Evolutionary conservation across 805 yeast species (phyloP).

Genomic region (Saturnispora serradocipensis): DNA sequence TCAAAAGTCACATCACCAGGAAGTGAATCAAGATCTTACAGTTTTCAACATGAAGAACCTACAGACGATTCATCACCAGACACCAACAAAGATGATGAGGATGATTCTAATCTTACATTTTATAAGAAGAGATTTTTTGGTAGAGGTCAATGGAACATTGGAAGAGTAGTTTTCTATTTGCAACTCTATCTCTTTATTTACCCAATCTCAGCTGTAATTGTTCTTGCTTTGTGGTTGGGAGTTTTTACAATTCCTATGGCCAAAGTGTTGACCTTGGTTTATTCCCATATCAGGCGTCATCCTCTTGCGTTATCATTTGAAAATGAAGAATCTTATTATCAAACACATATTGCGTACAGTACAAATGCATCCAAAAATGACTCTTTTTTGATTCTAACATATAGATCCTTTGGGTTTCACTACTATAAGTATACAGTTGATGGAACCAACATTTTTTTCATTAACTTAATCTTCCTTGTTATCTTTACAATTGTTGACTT

Average conservation of each 20-base stretch:
- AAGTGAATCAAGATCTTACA: constrained; percentile 5
- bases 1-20: background rate
- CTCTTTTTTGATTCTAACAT: constrained; percentile 74
- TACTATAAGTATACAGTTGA: constrained; percentile 94
- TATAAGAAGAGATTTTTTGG: constrained; percentile 59
- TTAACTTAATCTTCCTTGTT: constrained; percentile 74
- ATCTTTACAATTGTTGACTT: constrained; percentile 75
- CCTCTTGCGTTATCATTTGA: constrained; percentile 83
- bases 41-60: background rate
- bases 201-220: constrained; percentile 52
- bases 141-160: constrained; percentile 83
- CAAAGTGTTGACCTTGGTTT: constrained; percentile 57
- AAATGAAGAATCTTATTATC: constrained; percentile 42
- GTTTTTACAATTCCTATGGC: constrained; percentile 94
- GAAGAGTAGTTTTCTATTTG: constrained; percentile 67
- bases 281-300: constrained; percentile 76
- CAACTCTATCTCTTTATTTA: constrained; percentile 60
- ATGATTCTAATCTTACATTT: constrained; percentile 21
- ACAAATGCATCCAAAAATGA: constrained; percentile 34
- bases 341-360: constrained; percentile 18
- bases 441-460: constrained; percentile 88
- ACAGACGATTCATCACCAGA: background rate
- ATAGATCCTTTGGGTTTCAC: constrained; percentile 84
- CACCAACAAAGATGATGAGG: constrained; percentile 15
- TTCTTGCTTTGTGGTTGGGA: constrained; percentile 63